Base-by-base conservation (phyloP, 2,329 filamentous ascomycete species). In the Scolecobasidium constrictum region DNA sequence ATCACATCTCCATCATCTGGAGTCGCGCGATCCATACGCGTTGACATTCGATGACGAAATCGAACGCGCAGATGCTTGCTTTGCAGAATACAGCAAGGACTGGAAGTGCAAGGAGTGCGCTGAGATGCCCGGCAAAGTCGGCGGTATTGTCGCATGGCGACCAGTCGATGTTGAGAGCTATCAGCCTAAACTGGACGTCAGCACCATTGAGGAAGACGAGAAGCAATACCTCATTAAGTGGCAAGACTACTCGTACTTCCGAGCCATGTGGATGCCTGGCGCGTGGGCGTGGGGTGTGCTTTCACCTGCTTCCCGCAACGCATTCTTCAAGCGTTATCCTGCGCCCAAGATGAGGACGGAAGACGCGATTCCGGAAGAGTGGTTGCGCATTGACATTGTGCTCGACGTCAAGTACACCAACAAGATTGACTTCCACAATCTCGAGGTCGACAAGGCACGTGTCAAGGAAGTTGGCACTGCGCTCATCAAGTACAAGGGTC, bases 171-270 rank as follows among this genome's bases (percentile, higher is more conserved):
- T 81, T 51, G 71, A 38, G 64, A 76, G 20, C 64, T 74, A 40
- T 36, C 21, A 46, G 35, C n/a, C 35, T 19, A 31, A 37, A 16
- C 33, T 31, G 20, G 35, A 35, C 35, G 43, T 41, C 5, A 31
- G 28, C n/a, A 36, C 22, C 42, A 64, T 85, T n/a, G 60, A 64
- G 9, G 82, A 92, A 54, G 82, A 86, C 43, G 71, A 83, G n/a
- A 88, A 88, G 50, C 86, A 95, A 51, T 98, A 96, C 54, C 73
- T 98, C 2, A 66, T 98, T 52, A 94, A 92, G 57, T 96, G 88
- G 86, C 78, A 83, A 35, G 69, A 71, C 0, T 71, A 76, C 44
- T 94, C 90, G 0, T 93, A 95, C 54, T 82, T 80, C 48, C 81
- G 85, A 49, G 86, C 84, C 42, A 71, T 69, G 5, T 98, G 93